These are phyloP conservation scores for Wickerhamiella qilinensis DNA, from an alignment of 805 yeast species.

Conservation along the genomic window DNA sequence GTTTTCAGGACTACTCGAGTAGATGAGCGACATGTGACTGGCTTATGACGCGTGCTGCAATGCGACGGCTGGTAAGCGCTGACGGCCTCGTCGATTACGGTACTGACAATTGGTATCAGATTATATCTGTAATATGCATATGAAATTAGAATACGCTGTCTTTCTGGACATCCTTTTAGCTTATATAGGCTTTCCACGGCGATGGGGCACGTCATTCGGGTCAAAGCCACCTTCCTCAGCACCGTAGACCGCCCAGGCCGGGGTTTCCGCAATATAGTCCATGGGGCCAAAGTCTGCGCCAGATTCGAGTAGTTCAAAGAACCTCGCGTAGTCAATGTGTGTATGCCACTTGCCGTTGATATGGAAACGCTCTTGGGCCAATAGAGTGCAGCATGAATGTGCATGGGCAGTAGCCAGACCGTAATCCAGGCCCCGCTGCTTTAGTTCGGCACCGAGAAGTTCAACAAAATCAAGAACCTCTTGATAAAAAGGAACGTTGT, in stretches of 20 bases:
- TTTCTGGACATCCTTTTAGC: no score
- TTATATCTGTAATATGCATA: no score
- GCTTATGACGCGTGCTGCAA: no score
- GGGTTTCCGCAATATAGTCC: conserved; percentile 71
- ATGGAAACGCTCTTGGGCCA: conserved; percentile 60
- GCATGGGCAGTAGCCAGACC: conserved; percentile 92
- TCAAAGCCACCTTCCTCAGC: conserved; percentile 74
- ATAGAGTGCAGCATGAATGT: conserved; percentile 79
- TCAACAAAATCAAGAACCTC: conserved; percentile 70
- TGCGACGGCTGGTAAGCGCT: no score
- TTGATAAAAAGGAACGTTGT: conserved; percentile 85
- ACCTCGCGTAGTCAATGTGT: conserved; percentile 67
- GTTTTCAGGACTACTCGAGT: no score
- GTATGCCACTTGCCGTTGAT: conserved; percentile 69
- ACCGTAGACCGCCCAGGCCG: conserved; percentile 86
- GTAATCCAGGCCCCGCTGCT: conserved; percentile 51
- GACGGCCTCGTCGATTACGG: no score
- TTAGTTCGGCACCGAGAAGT: conserved; percentile 42
- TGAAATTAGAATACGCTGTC: no score
- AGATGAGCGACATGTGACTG: no score
- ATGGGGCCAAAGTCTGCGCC: conserved; percentile 58
- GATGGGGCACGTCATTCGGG: conserved; percentile 52
- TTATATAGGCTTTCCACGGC: conserved; percentile 27
- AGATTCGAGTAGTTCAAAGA: conserved; percentile 49
- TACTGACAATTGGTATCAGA: no score